phyloP scores from a whole-genome alignment of 1,284 basidiomycete genomes.

The Apiotrichum montevideense region DNA sequence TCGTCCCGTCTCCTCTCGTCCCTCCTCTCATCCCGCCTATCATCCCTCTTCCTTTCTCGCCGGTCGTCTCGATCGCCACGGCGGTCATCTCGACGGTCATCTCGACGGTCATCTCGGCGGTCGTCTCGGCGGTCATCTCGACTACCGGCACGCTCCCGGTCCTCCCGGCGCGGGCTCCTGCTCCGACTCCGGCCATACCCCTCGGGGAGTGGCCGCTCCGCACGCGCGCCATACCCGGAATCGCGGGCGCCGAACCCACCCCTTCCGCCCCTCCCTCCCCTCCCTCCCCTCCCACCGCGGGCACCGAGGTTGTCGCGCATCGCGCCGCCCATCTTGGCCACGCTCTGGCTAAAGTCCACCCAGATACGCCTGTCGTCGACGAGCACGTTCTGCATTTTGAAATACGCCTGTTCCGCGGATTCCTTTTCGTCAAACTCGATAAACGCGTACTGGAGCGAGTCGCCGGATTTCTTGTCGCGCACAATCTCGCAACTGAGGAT shows the following conservation, averaged over 20 bases:
- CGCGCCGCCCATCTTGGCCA: conserved; percentile 52
- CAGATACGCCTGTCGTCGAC: conserved; percentile 98
- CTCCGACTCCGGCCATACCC: conserved; percentile 16
- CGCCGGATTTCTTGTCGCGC: conserved; percentile 88
- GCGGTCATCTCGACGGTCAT: conserved; percentile 4
- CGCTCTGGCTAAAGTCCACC: conserved; percentile 97
- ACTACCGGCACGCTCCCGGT: too few relatives aligned
- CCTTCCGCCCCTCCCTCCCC: conserved; percentile 16
- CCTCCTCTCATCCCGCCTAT: background rate
- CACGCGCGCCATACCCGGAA: conserved; percentile 7
- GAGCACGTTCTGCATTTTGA: conserved; percentile 99
- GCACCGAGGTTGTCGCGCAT: conserved; percentile 45
- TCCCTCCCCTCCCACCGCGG: conserved; percentile 24
- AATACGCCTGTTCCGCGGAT: conserved; percentile 94
- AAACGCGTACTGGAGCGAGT: conserved; percentile 95
- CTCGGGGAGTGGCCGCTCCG: background rate
- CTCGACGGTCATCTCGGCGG: too few relatives aligned
- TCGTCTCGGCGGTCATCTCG: conserved; percentile 1
- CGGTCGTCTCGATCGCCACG: conserved; percentile 11
- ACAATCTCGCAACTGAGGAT: conserved; percentile 98
- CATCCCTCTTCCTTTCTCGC: background rate
- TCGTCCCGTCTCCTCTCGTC: conserved; percentile 2
- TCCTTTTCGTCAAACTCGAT: conserved; percentile 94
- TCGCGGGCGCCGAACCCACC: conserved; percentile 16
- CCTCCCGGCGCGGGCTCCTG: conserved; percentile 17